Base-by-base conservation (phyloP, 164 flowering plant species). In the Cinnamomum chago region DNA sequence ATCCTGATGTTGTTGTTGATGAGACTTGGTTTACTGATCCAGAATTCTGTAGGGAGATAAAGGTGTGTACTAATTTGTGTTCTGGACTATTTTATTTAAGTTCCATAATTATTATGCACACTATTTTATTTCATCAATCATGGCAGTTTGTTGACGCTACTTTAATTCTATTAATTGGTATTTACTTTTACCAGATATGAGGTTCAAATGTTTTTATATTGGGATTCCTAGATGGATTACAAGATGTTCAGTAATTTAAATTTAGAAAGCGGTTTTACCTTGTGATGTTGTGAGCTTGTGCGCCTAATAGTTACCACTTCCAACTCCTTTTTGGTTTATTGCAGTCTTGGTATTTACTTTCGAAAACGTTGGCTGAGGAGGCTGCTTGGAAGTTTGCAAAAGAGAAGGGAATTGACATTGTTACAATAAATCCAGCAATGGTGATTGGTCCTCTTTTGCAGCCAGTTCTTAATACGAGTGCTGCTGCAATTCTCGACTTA, bases 11-110 rank as follows among this genome's bases (percentile, higher is more conserved):
- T 50, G 84, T 84, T 2, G 84, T 89, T 62, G 93, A 89, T 67
- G 93, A 89, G 78, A 86, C 82, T 70, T 89, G 91, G 91, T 89
- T 79, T 79, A 82, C 89, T 40, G 81, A 78, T 76, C 85, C 87
- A 17, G 88, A 78, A 5, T 7, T 84, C 13, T 83, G 86, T 67
- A 77, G 23, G 72, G 72, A 82, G 62, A 15, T 25, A 10, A 77
- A 88, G 87, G 92, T 87, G n/a, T 25, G 72, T 72, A n/a, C n/a
- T 58, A 13, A 12, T 22, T 14, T 33, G 7, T 51, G 15, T 40
- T 40, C 47, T 9, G 47, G 10, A 7, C 47, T 40, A 40, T 40
- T 40, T 40, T 9, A 6, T 40, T 40, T 40, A 40, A 40, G 47
- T 40, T 40, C 47, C 2, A 40, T 40, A 6, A 40, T 5, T 40